phyloP scores from a whole-genome alignment of 306 rosid genomes.

The Purshia tridentata region DNA sequence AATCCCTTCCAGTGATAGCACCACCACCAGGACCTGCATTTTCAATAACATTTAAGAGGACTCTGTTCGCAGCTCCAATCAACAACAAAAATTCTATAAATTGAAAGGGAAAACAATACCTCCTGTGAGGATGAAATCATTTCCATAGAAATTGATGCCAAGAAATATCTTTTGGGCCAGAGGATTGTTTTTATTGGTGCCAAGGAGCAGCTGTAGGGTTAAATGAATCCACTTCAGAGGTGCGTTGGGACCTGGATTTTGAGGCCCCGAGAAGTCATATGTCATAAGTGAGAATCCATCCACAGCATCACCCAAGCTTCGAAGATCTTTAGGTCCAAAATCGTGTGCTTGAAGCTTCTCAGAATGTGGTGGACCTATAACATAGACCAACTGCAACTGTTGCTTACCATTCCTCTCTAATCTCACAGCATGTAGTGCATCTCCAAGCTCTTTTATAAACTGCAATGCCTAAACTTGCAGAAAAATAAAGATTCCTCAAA shows the following conservation, averaged over 20 bases:
- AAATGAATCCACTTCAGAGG: slow-evolving; percentile 88
- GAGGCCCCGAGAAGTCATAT: slow-evolving; percentile 86
- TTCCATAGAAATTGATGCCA: slow-evolving; percentile 94
- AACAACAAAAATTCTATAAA: neutral
- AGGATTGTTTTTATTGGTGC: slow-evolving; percentile 40
- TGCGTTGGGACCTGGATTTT: slow-evolving; percentile 94
- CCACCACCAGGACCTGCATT: slow-evolving; percentile 63
- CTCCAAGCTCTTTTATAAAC: slow-evolving; percentile 81
- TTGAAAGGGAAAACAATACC: slow-evolving; percentile 37
- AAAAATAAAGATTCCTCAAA: slow-evolving; percentile 26
- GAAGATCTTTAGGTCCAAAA: slow-evolving; percentile 84
- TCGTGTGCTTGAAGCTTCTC: slow-evolving; percentile 72
- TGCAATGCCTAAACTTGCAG: slow-evolving; percentile 66
- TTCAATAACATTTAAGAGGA: slow-evolving; percentile 9
- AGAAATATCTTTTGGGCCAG: slow-evolving; percentile 67
- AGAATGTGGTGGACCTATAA: slow-evolving; percentile 89
- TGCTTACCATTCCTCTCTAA: slow-evolving; percentile 42
- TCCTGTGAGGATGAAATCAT: slow-evolving; percentile 69
- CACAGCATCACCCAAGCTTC: slow-evolving; percentile 58
- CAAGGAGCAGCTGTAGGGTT: slow-evolving; percentile 56
- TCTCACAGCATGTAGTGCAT: slow-evolving; percentile 67
- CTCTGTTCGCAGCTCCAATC: neutral
- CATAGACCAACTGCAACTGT: slow-evolving; percentile 68
- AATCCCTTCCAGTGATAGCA: slow-evolving; percentile 78
- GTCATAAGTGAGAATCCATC: slow-evolving; percentile 95